Base-by-base conservation (phyloP, 1,284 basidiomycete genomes). In the Ganoderma sp. region DNA sequence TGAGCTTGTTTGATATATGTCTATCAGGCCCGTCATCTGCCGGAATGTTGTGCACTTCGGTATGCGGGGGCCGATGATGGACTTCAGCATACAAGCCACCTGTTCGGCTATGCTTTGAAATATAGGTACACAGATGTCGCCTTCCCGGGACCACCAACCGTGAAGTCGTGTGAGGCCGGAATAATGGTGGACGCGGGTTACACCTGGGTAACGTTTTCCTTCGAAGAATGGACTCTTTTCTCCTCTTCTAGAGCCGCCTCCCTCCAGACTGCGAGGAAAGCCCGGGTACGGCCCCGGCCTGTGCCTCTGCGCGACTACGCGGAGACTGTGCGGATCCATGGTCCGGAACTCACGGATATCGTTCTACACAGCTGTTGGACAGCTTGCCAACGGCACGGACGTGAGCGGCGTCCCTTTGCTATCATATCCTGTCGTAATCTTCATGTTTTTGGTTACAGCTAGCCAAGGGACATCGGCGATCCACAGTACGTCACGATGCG, bases 361-460 rank as follows among this genome's bases (percentile, higher is more conserved):
- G 52, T 56, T 54, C 32, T 34, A 17, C 52, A 56, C 52, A 56
- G 52, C 32, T 34, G 15, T 34, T 34, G 52, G 52, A 56, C 52
- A 56, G 28, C 28, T 56, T 34, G 52, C 19, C 6, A 34, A 5
- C 8, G 8, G 28, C 28, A 7, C 52, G 32, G 17, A 22, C 28
- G 9, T 32, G 17, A 34, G 52, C 32, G 52, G 52, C 52, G 52
- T 34, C 32, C 32, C 52, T 56, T 56, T 56, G 22, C 52, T 56
- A 56, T 28, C 48, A 19, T 56, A 19, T 56, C 8, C 52, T 34
- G 52, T 56, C 52, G 15, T 14, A 19, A 10, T 7, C 7, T 15
- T 56, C 28, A 56, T 28, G 17, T 34, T 56, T 34, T 15, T 28
- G 52, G 52, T 56, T 32, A 10, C 28, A 34, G 28, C 52, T 34